These are phyloP conservation scores for Pseudogymnoascus sp. DNA, from an alignment of 2,329 filamentous ascomycete species.

Conservation along the genomic window DNA sequence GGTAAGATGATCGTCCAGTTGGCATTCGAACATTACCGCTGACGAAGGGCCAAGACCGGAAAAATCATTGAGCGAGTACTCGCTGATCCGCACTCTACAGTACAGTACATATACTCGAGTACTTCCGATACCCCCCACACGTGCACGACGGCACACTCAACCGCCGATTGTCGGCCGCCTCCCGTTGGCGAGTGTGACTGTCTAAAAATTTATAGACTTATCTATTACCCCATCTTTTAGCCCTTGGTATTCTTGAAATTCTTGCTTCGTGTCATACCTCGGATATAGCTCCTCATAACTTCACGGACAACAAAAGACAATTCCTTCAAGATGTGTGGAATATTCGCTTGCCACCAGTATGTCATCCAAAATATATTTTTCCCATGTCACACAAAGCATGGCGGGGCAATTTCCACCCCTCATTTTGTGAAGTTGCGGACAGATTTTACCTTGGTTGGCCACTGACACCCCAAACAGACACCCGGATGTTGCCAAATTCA, in stretches of 20 bases:
- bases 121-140: not conserved
- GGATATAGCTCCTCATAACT: not conserved
- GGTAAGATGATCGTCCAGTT: not conserved
- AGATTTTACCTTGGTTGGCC: not conserved
- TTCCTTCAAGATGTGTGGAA: conserved; percentile 75
- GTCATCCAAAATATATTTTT: conserved; percentile 30
- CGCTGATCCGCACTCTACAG: not conserved
- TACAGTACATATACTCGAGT: not conserved
- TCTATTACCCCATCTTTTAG: conserved; percentile 6
- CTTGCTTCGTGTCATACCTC: conserved; percentile 3
- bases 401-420: conserved; percentile 32
- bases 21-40: not conserved
- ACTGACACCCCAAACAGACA: conserved; percentile 47
- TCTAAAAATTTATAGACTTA: conserved; percentile 9
- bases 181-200: conserved; percentile 10
- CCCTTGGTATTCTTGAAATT: conserved; percentile 9
- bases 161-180: conserved; percentile 1
- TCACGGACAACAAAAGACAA: conserved; percentile 4
- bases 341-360: conserved; percentile 90
- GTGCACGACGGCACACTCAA: not conserved
- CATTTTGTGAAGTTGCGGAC: conserved; percentile 17
- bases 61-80: conserved; percentile 1
- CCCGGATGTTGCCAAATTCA: conserved; percentile 92
- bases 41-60: not conserved
- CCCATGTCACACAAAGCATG: conserved; percentile 21